These are phyloP conservation scores for Nicotiana paniculata DNA, from an alignment of 257 asterid species.

Conservation along the genomic window DNA sequence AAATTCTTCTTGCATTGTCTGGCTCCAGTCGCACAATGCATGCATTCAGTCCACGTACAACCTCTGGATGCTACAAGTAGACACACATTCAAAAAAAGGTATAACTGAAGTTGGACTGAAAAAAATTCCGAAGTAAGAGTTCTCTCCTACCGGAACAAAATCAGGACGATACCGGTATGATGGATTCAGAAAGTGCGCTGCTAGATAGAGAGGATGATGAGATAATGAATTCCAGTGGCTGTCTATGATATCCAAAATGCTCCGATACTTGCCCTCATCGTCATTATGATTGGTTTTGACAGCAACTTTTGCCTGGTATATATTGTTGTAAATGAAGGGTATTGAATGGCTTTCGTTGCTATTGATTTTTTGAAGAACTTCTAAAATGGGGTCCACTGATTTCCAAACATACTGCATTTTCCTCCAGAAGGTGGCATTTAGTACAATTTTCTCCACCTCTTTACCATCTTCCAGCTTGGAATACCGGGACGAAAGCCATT, in stretches of 20 bases:
- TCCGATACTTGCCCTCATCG: slow-evolving; percentile 64
- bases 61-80: slow-evolving; percentile 73
- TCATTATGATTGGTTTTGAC: slow-evolving; percentile 65
- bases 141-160: slow-evolving; percentile 63
- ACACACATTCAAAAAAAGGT: slow-evolving; percentile 16
- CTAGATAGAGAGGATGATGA: slow-evolving; percentile 85
- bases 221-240: slow-evolving; percentile 55
- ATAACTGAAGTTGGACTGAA: slow-evolving; percentile 12
- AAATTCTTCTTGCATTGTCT: slow-evolving; percentile 70
- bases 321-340: slow-evolving; percentile 67
- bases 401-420: slow-evolving; percentile 59
- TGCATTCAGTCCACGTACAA: slow-evolving; percentile 82
- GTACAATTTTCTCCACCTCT: slow-evolving; percentile 66
- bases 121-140: slow-evolving; percentile 11
- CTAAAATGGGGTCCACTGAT: slow-evolving; percentile 72
- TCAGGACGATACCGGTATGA: slow-evolving; percentile 77
- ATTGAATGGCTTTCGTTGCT: slow-evolving; percentile 65
- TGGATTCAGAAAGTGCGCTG: slow-evolving; percentile 85
- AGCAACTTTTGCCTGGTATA: slow-evolving; percentile 66
- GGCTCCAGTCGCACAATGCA: slow-evolving; percentile 79
- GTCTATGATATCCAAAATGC: slow-evolving; percentile 72
- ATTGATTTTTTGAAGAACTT: slow-evolving; percentile 64
- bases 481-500: slow-evolving; percentile 70
- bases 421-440: slow-evolving; percentile 86
- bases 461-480: slow-evolving; percentile 76